phyloP scores from a whole-genome alignment of 306 rosid genomes.

The Lithocarpus polystachyus region DNA sequence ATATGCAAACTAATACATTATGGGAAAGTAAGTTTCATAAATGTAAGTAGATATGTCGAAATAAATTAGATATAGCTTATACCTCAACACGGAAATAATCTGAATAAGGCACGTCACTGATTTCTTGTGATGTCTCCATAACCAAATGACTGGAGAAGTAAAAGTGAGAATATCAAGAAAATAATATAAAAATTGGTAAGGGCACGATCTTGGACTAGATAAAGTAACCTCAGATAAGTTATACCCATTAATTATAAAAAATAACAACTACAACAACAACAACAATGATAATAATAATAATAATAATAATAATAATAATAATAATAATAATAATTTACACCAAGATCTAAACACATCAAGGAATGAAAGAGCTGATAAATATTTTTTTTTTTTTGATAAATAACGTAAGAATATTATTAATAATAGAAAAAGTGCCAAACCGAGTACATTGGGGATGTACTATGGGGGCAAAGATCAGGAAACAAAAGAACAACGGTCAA shows the following conservation, averaged over 20 bases:
- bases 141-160: slow-evolving; percentile 74
- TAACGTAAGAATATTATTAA: too few relatives aligned
- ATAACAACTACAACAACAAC: too few relatives aligned
- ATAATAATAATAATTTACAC: too few relatives aligned
- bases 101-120: slow-evolving; percentile 81
- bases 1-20: slow-evolving; percentile 6
- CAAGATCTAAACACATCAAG: not conserved
- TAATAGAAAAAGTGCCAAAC: too few relatives aligned
- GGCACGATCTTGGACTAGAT: not conserved
- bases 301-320: too few relatives aligned
- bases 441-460: too few relatives aligned
- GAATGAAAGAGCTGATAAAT: not conserved
- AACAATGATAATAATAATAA: too few relatives aligned
- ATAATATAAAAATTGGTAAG: not conserved
- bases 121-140: slow-evolving; percentile 84
- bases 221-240: slow-evolving; percentile 3
- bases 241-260: not conserved
- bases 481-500: too few relatives aligned
- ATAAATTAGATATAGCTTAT: slow-evolving; percentile 18
- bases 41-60: slow-evolving; percentile 2
- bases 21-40: slow-evolving; percentile 6
- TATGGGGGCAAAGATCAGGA: too few relatives aligned
- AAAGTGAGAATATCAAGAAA: slow-evolving; percentile 31
- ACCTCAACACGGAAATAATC: slow-evolving; percentile 97
- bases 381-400: too few relatives aligned